phyloP scores from a whole-genome alignment of 2,329 filamentous ascomycete species.

The Cladophialophora exuberans region DNA sequence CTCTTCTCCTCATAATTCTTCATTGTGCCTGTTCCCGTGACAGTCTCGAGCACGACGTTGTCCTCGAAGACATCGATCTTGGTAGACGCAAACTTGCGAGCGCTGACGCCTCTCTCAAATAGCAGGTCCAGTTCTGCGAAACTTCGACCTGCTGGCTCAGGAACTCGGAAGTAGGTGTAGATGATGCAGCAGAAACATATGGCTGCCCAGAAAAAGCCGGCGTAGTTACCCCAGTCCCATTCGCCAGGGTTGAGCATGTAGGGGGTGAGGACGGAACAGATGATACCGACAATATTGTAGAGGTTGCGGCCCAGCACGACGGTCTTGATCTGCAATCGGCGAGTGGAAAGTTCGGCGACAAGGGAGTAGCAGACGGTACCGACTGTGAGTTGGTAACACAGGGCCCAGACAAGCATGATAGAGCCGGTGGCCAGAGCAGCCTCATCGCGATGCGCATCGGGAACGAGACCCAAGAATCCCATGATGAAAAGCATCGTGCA shows the following conservation, averaged over 20 bases:
- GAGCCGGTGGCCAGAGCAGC: slow-evolving; percentile 77
- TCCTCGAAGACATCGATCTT: slow-evolving; percentile 59
- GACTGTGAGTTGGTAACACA: slow-evolving; percentile 84
- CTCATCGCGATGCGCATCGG: slow-evolving; percentile 59
- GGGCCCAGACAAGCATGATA: slow-evolving; percentile 81
- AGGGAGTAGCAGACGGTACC: slow-evolving; percentile 90
- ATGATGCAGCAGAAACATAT: slow-evolving; percentile 80
- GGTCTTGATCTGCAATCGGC: slow-evolving; percentile 86
- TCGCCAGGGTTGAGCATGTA: slow-evolving; percentile 85
- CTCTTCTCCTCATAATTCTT: slow-evolving; percentile 16
- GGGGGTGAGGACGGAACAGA: slow-evolving; percentile 79
- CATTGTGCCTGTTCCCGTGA: slow-evolving; percentile 18
- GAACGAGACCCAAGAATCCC: slow-evolving; percentile 79
- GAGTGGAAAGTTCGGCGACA: slow-evolving; percentile 80
- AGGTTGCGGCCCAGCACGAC: slow-evolving; percentile 82
- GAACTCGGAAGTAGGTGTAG: slow-evolving; percentile 79
- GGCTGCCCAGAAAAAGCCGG: slow-evolving; percentile 86
- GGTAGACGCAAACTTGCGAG: slow-evolving; percentile 70
- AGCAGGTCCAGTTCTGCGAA: slow-evolving; percentile 86
- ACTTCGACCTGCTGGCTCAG: slow-evolving; percentile 76
- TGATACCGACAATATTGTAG: slow-evolving; percentile 80
- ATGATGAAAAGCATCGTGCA: slow-evolving; percentile 78
- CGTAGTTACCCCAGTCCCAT: slow-evolving; percentile 87
- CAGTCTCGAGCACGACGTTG: slow-evolving; percentile 21
- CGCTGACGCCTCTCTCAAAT: slow-evolving; percentile 73